Conservation (phyloP, 2,329 filamentous ascomycete species). For the Fusarium sp. region DNA sequence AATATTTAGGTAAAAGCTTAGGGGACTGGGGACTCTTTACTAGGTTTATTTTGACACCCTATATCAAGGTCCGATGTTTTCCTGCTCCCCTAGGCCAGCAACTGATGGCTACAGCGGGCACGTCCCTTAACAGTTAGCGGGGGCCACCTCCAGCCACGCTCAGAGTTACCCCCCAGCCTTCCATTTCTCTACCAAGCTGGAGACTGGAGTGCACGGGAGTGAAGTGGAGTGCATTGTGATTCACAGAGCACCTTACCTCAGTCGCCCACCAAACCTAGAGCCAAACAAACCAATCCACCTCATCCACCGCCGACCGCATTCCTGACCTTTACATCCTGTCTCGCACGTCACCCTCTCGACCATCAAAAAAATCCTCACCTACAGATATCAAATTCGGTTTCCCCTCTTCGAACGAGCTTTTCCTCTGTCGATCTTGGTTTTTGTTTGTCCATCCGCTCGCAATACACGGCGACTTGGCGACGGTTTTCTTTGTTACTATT, state of each 20-base stretch:
- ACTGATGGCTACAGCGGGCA: constrained; percentile 24
- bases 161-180: constrained; percentile 45
- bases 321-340: constrained; percentile 41
- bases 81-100: no score
- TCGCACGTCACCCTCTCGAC: constrained; percentile 42
- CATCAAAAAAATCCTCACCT: constrained; percentile 22
- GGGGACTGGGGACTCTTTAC: no score
- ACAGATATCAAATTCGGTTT: constrained; percentile 22
- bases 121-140: constrained; percentile 41
- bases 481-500: constrained; percentile 21
- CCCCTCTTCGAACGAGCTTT: constrained; percentile 8
- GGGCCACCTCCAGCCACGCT: constrained; percentile 44
- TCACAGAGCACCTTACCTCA: neutral
- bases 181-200: constrained; percentile 21
- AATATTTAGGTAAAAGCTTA: no score
- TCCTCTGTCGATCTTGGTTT: constrained; percentile 15
- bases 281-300: constrained; percentile 36
- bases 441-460: constrained; percentile 9
- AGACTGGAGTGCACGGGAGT: neutral
- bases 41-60: no score
- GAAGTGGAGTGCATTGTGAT: constrained; percentile 24
- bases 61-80: no score
- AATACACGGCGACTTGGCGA: constrained; percentile 16
- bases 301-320: constrained; percentile 40
- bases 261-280: constrained; percentile 12